phyloP scores from a whole-genome alignment of 2,329 filamentous ascomycete genomes.

The Shiraia bambusicola region DNA sequence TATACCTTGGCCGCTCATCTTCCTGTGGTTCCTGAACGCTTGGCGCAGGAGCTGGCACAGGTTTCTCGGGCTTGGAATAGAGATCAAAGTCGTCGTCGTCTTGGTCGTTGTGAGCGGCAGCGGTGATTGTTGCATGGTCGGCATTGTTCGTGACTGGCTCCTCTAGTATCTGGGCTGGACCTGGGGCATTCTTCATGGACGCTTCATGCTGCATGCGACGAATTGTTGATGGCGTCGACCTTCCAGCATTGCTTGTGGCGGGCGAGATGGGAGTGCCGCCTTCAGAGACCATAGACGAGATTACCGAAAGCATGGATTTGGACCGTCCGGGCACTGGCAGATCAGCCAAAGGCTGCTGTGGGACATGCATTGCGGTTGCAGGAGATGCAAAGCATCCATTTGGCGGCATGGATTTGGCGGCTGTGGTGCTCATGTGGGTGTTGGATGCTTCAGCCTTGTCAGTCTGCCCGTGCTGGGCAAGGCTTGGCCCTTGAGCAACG shows the following conservation, averaged over 20 bases:
- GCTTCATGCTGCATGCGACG: slow-evolving; percentile 28
- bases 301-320: slow-evolving; percentile 39
- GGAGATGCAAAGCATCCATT: slow-evolving; percentile 15
- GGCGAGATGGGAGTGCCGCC: slow-evolving; percentile 33
- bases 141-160: slow-evolving; percentile 18
- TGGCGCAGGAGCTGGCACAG: slow-evolving; percentile 4
- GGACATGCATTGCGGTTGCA: slow-evolving; percentile 11
- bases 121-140: slow-evolving; percentile 17
- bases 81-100: slow-evolving; percentile 39
- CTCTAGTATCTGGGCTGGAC: slow-evolving; percentile 27
- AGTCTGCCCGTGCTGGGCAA: slow-evolving; percentile 16
- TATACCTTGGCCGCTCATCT: slow-evolving; percentile 27
- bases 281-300: slow-evolving; percentile 40
- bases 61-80: slow-evolving; percentile 27
- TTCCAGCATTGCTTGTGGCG: slow-evolving; percentile 27
- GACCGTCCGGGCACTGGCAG: slow-evolving; percentile 30
- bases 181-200: slow-evolving; percentile 18
- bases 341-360: slow-evolving; percentile 17
- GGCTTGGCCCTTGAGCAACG: slow-evolving; percentile 28
- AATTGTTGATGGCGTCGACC: slow-evolving; percentile 35
- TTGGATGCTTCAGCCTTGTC: slow-evolving; percentile 18
- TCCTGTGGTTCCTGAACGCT: slow-evolving; percentile 15
- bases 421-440: slow-evolving; percentile 10
- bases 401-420: slow-evolving; percentile 1
- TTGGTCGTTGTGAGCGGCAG: no score